Percentiles rank a stretch among this genome's conserved stretches.
Evolutionary conservation across 208 protist genomes (phyloP).

Genomic region (Crithidia thermophila): DNA sequence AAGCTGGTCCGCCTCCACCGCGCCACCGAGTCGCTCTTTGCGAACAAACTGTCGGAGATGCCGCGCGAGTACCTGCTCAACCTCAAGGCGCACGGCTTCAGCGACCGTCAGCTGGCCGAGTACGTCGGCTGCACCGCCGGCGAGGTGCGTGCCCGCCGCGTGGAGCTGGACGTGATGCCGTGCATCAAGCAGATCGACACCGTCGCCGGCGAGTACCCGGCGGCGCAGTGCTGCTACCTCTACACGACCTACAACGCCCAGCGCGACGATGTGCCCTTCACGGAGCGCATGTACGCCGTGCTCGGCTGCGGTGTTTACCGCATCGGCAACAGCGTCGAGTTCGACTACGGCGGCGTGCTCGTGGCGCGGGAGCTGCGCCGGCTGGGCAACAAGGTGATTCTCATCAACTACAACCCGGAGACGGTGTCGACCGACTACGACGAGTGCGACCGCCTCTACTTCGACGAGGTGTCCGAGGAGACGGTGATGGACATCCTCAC

Average conservation of each 20-base stretch:
- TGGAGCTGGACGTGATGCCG: conserved; percentile 86
- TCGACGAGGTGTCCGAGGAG: conserved; percentile 98
- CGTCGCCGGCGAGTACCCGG: conserved; percentile 98
- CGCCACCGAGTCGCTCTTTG: conserved; percentile 39
- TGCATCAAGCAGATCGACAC: conserved; percentile 98
- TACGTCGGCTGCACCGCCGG: conserved; percentile 53
- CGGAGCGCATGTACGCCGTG: conserved; percentile 89
- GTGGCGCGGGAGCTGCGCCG: conserved; percentile 94
- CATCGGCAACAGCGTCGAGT: conserved; percentile 98
- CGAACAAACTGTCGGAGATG: conserved; percentile 42
- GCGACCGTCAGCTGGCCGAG: conserved; percentile 93
- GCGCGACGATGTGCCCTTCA: conserved; percentile 86
- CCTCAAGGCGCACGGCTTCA: conserved; percentile 95
- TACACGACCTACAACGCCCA: conserved; percentile 96
- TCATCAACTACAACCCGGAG: conserved; percentile 99
- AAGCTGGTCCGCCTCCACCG: conserved; percentile 75
- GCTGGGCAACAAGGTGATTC: conserved; percentile 95
- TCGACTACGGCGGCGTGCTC: conserved; percentile 98
- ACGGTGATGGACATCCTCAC: conserved; percentile 97
- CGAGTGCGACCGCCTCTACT: conserved; percentile 98
- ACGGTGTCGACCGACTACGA: conserved; percentile 99
- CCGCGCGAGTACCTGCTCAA: conserved; percentile 55
- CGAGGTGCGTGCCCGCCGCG: conserved; percentile 61
- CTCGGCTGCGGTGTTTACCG: conserved; percentile 98
- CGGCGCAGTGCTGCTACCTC: conserved; percentile 94